Conservation (phyloP, 1,139 yeast genomes). For the Blastobotrys ciferrii region DNA sequence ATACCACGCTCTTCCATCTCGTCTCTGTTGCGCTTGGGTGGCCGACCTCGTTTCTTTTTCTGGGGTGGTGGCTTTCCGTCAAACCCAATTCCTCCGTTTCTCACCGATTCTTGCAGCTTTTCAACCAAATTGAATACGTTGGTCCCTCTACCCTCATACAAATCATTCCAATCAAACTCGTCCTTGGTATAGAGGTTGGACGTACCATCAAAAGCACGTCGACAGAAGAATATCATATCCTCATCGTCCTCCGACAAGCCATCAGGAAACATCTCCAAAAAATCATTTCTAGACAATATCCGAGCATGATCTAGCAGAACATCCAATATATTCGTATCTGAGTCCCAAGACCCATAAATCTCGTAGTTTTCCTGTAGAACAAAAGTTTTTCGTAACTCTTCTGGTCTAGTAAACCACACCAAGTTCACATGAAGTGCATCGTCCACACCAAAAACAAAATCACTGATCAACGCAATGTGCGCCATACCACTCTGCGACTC, state of each 20-base stretch:
- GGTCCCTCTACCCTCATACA: conserved; percentile 19
- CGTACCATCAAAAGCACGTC: conserved; percentile 16
- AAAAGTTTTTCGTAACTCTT: conserved; percentile 10
- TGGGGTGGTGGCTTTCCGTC: not conserved
- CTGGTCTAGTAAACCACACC: conserved; percentile 25
- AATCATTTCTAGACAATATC: conserved; percentile 16
- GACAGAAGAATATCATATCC: conserved; percentile 16
- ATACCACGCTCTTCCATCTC: not conserved
- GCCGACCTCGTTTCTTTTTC: conserved; percentile 5
- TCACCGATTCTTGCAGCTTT: conserved; percentile 9
- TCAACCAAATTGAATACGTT: conserved; percentile 14
- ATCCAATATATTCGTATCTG: conserved; percentile 23
- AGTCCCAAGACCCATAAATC: conserved; percentile 24
- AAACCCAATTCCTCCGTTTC: not conserved
- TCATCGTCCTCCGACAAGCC: conserved; percentile 4
- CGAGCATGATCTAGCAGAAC: conserved; percentile 21
- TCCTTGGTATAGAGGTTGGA: conserved; percentile 15
- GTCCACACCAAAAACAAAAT: conserved; percentile 20
- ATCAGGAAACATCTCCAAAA: conserved; percentile 9
- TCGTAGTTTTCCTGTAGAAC: conserved; percentile 16
- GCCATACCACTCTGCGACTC: conserved; percentile 22
- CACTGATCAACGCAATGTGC: conserved; percentile 23
- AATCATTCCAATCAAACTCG: conserved; percentile 19
- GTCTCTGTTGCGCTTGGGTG: not conserved
- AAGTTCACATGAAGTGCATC: conserved; percentile 23